These are phyloP conservation scores for Colletotrichum sp. DNA, from an alignment of 2,329 filamentous ascomycete genomes.

Conservation along the genomic window DNA sequence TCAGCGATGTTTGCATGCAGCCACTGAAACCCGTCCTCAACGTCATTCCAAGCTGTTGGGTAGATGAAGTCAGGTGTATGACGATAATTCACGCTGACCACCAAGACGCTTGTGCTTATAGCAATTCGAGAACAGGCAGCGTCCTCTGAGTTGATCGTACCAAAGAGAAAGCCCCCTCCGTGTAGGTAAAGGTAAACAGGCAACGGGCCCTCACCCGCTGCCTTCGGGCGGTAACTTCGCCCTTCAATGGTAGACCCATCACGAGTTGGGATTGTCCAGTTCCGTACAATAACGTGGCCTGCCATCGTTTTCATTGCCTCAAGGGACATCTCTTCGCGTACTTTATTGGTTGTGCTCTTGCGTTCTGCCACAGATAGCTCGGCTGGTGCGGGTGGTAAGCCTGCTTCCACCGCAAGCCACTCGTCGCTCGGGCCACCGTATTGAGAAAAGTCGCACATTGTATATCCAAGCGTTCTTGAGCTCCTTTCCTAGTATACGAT, in stretches of 20 bases:
- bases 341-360: slow-evolving; percentile 29
- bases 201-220: slow-evolving; percentile 36
- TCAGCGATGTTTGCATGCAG: slow-evolving; percentile 45
- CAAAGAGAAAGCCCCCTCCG: slow-evolving; percentile 63
- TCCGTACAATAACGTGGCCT: slow-evolving; percentile 33
- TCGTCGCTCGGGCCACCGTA: slow-evolving; percentile 46
- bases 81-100: slow-evolving; percentile 63
- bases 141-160: slow-evolving; percentile 58
- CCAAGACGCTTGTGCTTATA: slow-evolving; percentile 40
- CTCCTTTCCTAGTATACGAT: neutral
- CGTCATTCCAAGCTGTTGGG: slow-evolving; percentile 58
- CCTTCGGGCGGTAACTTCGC: slow-evolving; percentile 49
- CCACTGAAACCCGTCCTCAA: slow-evolving; percentile 61
- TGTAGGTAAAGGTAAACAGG: slow-evolving; percentile 59
- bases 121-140: slow-evolving; percentile 44
- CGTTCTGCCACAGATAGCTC: slow-evolving; percentile 25
- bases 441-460: slow-evolving; percentile 31
- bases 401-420: slow-evolving; percentile 46
- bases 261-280: slow-evolving; percentile 44
- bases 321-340: slow-evolving; percentile 35
- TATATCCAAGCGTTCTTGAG: neutral
- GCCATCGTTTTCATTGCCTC: slow-evolving; percentile 29
- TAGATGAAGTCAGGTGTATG: slow-evolving; percentile 60
- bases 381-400: slow-evolving; percentile 23
- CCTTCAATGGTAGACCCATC: slow-evolving; percentile 49